A percentile compares a stretch with the other conserved stretches of the same genome.
These are phyloP conservation scores for Lathyrus sativus DNA, from an alignment of 306 rosid species.

Conservation along the genomic window DNA sequence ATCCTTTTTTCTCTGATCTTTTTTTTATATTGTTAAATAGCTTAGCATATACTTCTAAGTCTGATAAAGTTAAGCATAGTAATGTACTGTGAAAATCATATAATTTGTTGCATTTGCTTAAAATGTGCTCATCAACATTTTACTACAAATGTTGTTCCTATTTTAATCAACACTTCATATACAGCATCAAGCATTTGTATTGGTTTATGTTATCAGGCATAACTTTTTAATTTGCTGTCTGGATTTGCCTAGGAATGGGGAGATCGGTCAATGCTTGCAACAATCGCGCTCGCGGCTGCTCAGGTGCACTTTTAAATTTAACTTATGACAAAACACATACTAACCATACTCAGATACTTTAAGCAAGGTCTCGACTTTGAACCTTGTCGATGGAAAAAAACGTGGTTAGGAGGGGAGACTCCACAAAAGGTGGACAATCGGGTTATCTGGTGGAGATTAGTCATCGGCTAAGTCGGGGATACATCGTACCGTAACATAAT, in stretches of 20 bases:
- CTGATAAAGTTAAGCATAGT: not conserved
- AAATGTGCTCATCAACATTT: not conserved
- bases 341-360: not conserved
- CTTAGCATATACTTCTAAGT: conserved; percentile 19
- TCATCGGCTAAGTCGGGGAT: not conserved
- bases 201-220: conserved; percentile 22
- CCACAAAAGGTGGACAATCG: not conserved
- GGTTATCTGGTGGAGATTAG: not conserved
- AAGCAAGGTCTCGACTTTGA: not conserved
- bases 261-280: conserved; percentile 98
- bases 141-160: not conserved
- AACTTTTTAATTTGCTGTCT: conserved; percentile 26
- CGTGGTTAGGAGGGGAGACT: no score
- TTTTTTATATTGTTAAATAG: conserved; percentile 22
- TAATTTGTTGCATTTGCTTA: conserved; percentile 17
- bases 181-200: conserved; percentile 16
- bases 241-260: conserved; percentile 92
- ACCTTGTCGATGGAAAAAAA: no score
- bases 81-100: conserved; percentile 30
- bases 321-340: conserved; percentile 19
- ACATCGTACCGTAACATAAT: not conserved
- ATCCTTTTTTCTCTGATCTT: conserved; percentile 22
- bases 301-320: conserved; percentile 64
- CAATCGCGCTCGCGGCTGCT: conserved; percentile 94
- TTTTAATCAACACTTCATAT: conserved; percentile 1